Percentiles rank a stretch among this genome's conserved stretches.
phyloP scores from a whole-genome alignment of 257 asterid genomes.

The Vinca minor region DNA sequence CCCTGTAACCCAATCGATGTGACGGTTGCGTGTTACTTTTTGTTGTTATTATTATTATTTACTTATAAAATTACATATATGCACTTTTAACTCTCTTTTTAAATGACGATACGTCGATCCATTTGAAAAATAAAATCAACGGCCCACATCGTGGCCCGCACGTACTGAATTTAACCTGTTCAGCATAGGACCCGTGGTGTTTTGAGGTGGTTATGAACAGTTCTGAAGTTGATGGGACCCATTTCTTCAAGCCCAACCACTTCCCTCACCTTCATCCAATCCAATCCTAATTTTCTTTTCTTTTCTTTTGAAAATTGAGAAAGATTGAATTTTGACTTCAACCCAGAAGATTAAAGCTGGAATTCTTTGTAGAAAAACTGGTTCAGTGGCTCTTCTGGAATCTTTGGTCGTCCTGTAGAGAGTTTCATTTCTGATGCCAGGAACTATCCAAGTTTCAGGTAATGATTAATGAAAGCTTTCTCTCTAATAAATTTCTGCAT shows the following conservation, averaged over 20 bases:
- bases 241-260: constrained; percentile 35
- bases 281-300: constrained; percentile 24
- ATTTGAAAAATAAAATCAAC: too few relatives aligned
- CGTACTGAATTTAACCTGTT: too few relatives aligned
- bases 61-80: too few relatives aligned
- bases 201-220: constrained; percentile 19
- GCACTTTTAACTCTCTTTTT: too few relatives aligned
- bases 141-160: too few relatives aligned
- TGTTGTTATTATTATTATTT: too few relatives aligned
- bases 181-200: too few relatives aligned
- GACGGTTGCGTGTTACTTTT: too few relatives aligned
- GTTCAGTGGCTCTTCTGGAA: not conserved
- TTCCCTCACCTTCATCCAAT: constrained; percentile 27
- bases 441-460: constrained; percentile 89
- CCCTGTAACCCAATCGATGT: too few relatives aligned
- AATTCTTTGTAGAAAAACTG: not conserved
- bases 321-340: constrained; percentile 5
- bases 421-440: constrained; percentile 58
- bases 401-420: constrained; percentile 1
- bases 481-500: constrained; percentile 1
- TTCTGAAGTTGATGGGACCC: constrained; percentile 29
- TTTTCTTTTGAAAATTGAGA: not conserved
- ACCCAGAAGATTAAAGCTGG: not conserved
- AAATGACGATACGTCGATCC: too few relatives aligned
- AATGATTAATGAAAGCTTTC: constrained; percentile 12